Evolutionary conservation across 305 asterid species (phyloP).

Genomic region (Rubia tinctorum): DNA sequence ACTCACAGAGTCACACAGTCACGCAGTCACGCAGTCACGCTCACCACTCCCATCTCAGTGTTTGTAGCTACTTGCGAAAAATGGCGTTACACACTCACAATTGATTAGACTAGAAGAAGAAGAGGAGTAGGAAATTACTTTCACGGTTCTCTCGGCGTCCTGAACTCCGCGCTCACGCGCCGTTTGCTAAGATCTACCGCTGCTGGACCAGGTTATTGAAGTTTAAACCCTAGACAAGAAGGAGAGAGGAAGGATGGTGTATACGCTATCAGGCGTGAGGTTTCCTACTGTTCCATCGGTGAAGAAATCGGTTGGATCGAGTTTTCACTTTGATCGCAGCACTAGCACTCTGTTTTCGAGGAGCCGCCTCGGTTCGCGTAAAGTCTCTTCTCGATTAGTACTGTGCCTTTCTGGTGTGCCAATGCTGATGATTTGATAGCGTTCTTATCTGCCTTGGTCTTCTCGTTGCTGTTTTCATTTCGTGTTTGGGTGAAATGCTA

Average conservation of each 20-base stretch:
- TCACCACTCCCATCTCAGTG: neutral
- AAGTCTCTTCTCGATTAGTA: neutral
- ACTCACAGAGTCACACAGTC: neutral
- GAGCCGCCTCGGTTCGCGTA: constrained; percentile 42
- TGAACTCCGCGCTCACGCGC: neutral
- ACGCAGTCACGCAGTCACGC: neutral
- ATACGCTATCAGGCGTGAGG: constrained; percentile 49
- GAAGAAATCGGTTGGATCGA: constrained; percentile 35
- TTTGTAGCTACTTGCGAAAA: neutral
- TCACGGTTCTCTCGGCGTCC: constrained; percentile 18
- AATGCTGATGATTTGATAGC: neutral
- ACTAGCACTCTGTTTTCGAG: constrained; percentile 25
- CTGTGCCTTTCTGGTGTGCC: neutral
- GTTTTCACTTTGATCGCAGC: constrained; percentile 32
- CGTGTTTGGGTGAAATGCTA: neutral
- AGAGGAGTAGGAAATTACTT: neutral
- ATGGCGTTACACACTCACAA: neutral
- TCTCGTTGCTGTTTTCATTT: neutral
- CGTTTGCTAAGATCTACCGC: constrained; percentile 8
- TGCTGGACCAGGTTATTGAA: neutral
- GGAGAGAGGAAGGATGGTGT: constrained; percentile 13
- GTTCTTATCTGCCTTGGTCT: neutral
- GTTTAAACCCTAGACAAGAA: neutral
- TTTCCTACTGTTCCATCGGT: constrained; percentile 48
- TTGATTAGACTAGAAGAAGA: neutral